Evolutionary conservation across 352 stramenopile species (phyloP), one percentile per base, ranked within the genome.

Genomic region (Globisporangium cylindrosporum): DNA sequence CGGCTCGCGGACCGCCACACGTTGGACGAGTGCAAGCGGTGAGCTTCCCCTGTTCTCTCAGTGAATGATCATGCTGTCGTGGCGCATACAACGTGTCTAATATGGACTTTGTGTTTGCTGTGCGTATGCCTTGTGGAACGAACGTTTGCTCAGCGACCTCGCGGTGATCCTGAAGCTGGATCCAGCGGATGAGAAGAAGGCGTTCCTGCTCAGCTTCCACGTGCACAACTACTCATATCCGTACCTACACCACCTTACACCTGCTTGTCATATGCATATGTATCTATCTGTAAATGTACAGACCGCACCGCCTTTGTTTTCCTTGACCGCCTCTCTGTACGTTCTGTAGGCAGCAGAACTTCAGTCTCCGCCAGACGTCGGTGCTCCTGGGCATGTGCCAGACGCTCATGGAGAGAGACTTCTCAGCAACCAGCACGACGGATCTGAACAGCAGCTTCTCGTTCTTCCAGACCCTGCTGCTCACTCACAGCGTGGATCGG

Each of bases 191-290:
- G 62, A 78, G 46, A 81, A 71, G 64, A 67, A 87, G 51, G 71
- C 49, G 46, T 80, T 90, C 46, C 65, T 90, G 46, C 64, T 90
- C 5, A 73, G 85, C 62, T 75, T 86, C 41, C 77, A 88, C 66
- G 61, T 90, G 29, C 72, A 86, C 75, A 88, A 84, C 63, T 91
- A 88, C 72, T 90, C 81, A 85, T 88, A 90, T 89, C 79, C 74
- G 6, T 27, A 38, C 32, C 22, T 10, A 18, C 2, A 5, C 43
- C 51, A 20, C 51, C 8, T n/a, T 24, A 41, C 27, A 14, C 14
- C 38, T 48, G 38, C 38, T 48, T 48, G 14, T 18, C 12, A 20
- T 18, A 48, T 48, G 38, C 14, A 48, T 48, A 20, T 48, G 20
- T 38, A 38, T 38, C 32, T 12, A 38, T 38, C 32, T 38, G 32